A percentile compares a stretch with the other conserved stretches of the same genome.
phyloP scores from a whole-genome alignment of 116 monocot genomes.

The Iris pallida region DNA sequence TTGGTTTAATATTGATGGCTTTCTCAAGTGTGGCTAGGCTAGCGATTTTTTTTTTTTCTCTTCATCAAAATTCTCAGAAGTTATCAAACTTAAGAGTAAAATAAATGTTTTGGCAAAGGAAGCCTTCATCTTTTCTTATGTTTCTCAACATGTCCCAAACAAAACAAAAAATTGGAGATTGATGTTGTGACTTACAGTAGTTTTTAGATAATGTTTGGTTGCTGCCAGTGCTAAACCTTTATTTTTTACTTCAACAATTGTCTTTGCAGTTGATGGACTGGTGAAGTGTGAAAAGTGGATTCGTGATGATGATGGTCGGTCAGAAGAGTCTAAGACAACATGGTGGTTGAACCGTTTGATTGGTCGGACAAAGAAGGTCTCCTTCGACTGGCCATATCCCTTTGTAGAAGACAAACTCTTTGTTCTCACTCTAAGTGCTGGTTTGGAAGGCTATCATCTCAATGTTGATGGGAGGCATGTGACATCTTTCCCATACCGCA shows the following conservation, averaged over 20 bases:
- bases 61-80: too few species aligned
- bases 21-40: too few species aligned
- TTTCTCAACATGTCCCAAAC: too few species aligned
- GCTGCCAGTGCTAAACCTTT: too few species aligned
- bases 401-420: conserved; percentile 65
- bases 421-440: conserved; percentile 64
- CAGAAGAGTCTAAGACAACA: conserved; percentile 51
- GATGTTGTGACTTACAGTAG: too few species aligned
- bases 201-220: too few species aligned
- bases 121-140: too few species aligned
- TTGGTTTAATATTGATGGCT: too few species aligned
- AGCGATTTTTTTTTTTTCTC: too few species aligned
- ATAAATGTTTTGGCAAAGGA: too few species aligned
- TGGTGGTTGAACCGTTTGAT: conserved; percentile 68
- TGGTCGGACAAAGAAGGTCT: conserved; percentile 49
- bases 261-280: conserved; percentile 55
- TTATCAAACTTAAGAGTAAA: too few species aligned
- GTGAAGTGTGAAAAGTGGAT: conserved; percentile 76
- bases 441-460: conserved; percentile 75
- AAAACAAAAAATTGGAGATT: too few species aligned
- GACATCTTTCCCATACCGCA: conserved; percentile 75
- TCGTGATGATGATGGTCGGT: conserved; percentile 32
- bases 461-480: conserved; percentile 73
- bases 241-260: background rate
- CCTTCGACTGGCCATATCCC: conserved; percentile 68